phyloP scores from a whole-genome alignment of 2,329 filamentous ascomycete species.

The Sordariomycetes sp. region DNA sequence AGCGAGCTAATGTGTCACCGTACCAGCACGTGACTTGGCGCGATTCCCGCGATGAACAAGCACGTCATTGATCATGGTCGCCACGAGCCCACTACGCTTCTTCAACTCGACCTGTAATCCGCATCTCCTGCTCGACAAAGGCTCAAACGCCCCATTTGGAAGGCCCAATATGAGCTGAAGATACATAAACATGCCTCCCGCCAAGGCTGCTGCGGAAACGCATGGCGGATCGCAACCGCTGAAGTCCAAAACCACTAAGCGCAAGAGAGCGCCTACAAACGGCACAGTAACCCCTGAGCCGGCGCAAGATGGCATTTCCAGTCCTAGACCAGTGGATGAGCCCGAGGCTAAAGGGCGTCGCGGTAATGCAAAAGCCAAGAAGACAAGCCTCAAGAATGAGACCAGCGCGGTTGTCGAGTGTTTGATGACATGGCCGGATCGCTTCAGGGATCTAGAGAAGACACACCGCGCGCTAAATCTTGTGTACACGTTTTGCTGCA shows the following conservation, averaged over 20 bases:
- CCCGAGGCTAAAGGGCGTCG: neutral
- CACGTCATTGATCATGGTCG: neutral
- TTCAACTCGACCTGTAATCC: neutral
- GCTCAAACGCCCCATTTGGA: no score
- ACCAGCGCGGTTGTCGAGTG: constrained; percentile 15
- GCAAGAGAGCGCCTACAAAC: constrained; percentile 1
- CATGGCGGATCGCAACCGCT: neutral
- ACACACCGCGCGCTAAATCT: constrained; percentile 81
- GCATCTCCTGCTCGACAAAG: no score
- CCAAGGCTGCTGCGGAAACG: neutral
- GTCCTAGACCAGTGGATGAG: neutral
- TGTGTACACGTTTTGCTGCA: constrained; percentile 91
- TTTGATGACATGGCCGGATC: constrained; percentile 57
- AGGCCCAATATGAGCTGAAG: neutral
- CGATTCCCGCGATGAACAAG: constrained; percentile 18
- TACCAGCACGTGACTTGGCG: constrained; percentile 30
- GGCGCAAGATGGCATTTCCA: neutral
- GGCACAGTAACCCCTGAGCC: neutral
- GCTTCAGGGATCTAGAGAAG: constrained; percentile 63
- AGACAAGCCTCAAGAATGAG: constrained; percentile 9
- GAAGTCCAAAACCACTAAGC: neutral
- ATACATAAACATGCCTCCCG: neutral
- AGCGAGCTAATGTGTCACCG: neutral
- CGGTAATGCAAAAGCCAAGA: constrained; percentile 4
- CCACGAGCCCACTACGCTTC: neutral